These are phyloP conservation scores for Brassica incana DNA, from an alignment of 345 rosid genomes.

Conservation along the genomic window DNA sequence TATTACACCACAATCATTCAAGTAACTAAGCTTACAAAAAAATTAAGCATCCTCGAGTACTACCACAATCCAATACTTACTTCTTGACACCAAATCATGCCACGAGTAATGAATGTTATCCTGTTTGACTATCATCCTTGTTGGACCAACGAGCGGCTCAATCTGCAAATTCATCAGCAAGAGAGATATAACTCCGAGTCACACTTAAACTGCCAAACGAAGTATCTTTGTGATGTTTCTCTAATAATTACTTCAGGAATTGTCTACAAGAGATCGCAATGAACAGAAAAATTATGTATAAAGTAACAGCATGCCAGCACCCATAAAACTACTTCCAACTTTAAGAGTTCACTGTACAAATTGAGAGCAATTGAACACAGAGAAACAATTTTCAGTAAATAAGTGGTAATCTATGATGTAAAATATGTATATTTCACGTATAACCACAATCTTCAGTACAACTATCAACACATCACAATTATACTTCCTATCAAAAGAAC, in stretches of 20 bases:
- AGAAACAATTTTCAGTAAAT: slow-evolving; percentile 3
- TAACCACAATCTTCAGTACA: slow-evolving; percentile 17
- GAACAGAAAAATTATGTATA: background rate
- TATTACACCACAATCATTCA: slow-evolving; percentile 1
- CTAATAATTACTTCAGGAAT: slow-evolving; percentile 13
- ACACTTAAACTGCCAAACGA: slow-evolving; percentile 15
- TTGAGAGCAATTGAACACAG: slow-evolving; percentile 16
- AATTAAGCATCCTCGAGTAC: background rate
- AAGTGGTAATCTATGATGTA: slow-evolving; percentile 9
- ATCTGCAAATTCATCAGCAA: slow-evolving; percentile 57
- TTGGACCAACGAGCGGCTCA: slow-evolving; percentile 80
- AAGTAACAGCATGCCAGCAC: slow-evolving; percentile 1
- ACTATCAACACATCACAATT: slow-evolving; percentile 6
- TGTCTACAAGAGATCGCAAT: slow-evolving; percentile 18
- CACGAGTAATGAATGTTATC: slow-evolving; percentile 68
- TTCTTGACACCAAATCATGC: slow-evolving; percentile 91
- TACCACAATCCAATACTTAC: slow-evolving; percentile 44
- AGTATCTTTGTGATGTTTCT: slow-evolving; percentile 15
- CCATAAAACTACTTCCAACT: slow-evolving; percentile 19
- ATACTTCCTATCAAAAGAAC: slow-evolving; percentile 29
- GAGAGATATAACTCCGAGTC: slow-evolving; percentile 9
- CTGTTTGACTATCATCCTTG: slow-evolving; percentile 55
- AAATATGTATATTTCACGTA: background rate
- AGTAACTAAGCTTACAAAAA: slow-evolving; percentile 5
- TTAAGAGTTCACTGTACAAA: slow-evolving; percentile 1